Percentiles rank a stretch among this genome's conserved stretches.
These are phyloP conservation scores for Persicaria tinctoria DNA, from an alignment of 148 eudicot genomes.

Conservation along the genomic window DNA sequence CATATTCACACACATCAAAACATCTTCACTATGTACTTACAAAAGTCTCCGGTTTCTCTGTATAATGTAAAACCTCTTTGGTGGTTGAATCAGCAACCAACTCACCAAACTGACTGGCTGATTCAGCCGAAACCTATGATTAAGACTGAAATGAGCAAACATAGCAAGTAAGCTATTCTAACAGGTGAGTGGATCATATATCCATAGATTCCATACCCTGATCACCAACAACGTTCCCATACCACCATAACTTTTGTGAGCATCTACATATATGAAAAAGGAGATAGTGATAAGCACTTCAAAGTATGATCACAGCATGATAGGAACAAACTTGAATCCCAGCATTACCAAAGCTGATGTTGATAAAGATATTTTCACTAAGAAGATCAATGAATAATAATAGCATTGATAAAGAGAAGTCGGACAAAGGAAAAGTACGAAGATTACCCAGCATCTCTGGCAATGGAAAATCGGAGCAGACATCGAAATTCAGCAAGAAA, in stretches of 20 bases:
- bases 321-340: not conserved
- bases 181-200: not conserved
- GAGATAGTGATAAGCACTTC: not conserved
- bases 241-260: conserved; percentile 72
- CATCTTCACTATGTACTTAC: conserved; percentile 39
- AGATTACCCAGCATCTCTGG: conserved; percentile 62
- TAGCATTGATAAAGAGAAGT: not conserved
- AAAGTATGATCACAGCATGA: not conserved
- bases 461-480: conserved; percentile 73
- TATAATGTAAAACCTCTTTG: conserved; percentile 86
- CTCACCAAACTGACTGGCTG: conserved; percentile 92
- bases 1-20: not conserved
- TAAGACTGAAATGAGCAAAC: conserved; percentile 3
- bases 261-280: conserved; percentile 33
- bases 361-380: not conserved
- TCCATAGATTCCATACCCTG: conserved; percentile 34
- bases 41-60: conserved; percentile 97
- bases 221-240: conserved; percentile 84
- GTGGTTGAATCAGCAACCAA: conserved; percentile 79
- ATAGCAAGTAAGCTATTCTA: not conserved
- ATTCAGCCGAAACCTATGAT: conserved; percentile 86
- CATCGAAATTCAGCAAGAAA: conserved; percentile 58
- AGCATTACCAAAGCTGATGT: not conserved
- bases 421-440: conserved; percentile 4
- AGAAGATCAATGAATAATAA: not conserved